A percentile compares a stretch with the other conserved stretches of the same genome.
Evolutionary conservation across 306 rosid species (phyloP).

Genomic region (Dicorynia guianensis): DNA sequence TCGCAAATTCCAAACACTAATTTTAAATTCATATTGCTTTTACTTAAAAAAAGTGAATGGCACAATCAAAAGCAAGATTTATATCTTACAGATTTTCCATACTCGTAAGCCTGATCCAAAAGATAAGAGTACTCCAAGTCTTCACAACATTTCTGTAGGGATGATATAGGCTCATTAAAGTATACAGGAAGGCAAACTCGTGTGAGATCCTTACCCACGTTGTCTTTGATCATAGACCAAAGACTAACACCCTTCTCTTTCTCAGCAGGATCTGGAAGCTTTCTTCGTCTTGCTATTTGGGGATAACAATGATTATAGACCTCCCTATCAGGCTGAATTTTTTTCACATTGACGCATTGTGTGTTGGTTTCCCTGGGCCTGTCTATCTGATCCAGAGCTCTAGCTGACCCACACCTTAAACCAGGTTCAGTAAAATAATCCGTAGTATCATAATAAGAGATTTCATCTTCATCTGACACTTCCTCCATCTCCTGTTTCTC

Average conservation of each 20-base stretch:
- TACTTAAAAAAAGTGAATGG: constrained; percentile 9
- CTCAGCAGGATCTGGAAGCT: constrained; percentile 92
- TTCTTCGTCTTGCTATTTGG: constrained; percentile 71
- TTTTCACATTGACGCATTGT: constrained; percentile 51
- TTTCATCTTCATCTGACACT: constrained; percentile 87
- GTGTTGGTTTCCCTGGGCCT: constrained; percentile 43
- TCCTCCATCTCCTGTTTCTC: constrained; percentile 93
- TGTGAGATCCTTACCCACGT: constrained; percentile 96
- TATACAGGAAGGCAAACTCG: constrained; percentile 98
- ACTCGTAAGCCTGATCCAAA: constrained; percentile 83
- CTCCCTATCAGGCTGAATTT: constrained; percentile 49
- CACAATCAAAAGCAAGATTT: constrained; percentile 13
- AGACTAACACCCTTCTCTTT: constrained; percentile 97
- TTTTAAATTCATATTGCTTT: constrained; percentile 12
- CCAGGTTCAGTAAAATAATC: constrained; percentile 75
- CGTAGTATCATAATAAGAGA: constrained; percentile 69
- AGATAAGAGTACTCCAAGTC: constrained; percentile 95
- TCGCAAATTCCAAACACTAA: neutral
- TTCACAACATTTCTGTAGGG: constrained; percentile 97
- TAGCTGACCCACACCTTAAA: constrained; percentile 54
- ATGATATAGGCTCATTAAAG: constrained; percentile 95
- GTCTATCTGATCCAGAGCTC: constrained; percentile 45
- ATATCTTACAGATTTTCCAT: constrained; percentile 78
- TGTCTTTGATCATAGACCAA: constrained; percentile 98
- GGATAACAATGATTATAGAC: constrained; percentile 46